Percentiles rank a stretch among this genome's conserved stretches.
phyloP scores from a whole-genome alignment of 495 filamentous ascomycete species.

The Thermothielavioides terrestris region DNA sequence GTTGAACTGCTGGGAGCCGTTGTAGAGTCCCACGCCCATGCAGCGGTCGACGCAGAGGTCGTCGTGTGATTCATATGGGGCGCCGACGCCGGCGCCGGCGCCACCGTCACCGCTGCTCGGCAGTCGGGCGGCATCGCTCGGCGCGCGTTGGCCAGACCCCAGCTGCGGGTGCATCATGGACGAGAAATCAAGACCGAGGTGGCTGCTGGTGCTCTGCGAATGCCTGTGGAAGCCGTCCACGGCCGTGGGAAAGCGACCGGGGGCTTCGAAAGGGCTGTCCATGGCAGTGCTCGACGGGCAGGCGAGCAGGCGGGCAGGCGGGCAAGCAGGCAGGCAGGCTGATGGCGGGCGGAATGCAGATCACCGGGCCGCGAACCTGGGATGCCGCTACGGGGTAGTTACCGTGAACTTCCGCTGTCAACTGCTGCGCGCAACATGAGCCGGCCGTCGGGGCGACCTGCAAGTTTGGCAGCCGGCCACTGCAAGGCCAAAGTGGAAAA shows the following conservation, averaged over 20 bases:
- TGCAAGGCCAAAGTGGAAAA: too few relatives aligned
- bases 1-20: constrained; percentile 25
- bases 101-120: too few relatives aligned
- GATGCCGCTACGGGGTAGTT: too few relatives aligned
- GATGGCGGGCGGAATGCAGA: too few relatives aligned
- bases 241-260: constrained; percentile 13
- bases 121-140: constrained; percentile 1
- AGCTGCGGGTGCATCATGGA: constrained; percentile 10
- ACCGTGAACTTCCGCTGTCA: too few relatives aligned
- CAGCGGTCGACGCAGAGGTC: constrained; percentile 35
- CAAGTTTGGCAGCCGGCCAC: too few relatives aligned
- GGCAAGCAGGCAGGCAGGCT: too few relatives aligned
- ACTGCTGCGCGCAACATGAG: too few relatives aligned
- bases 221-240: constrained; percentile 15
- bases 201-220: constrained; percentile 16
- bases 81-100: not conserved
- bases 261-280: constrained; percentile 16
- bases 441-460: too few relatives aligned
- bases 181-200: constrained; percentile 5
- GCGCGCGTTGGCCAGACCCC: not conserved
- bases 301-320: too few relatives aligned
- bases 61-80: constrained; percentile 29
- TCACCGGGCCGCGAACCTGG: too few relatives aligned
- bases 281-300: constrained; percentile 4
- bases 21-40: constrained; percentile 27